Percentiles rank a stretch among this genome's conserved stretches.
Conservation (phyloP, 495 filamentous ascomycete genomes). For the Pyrenula massariospora region DNA sequence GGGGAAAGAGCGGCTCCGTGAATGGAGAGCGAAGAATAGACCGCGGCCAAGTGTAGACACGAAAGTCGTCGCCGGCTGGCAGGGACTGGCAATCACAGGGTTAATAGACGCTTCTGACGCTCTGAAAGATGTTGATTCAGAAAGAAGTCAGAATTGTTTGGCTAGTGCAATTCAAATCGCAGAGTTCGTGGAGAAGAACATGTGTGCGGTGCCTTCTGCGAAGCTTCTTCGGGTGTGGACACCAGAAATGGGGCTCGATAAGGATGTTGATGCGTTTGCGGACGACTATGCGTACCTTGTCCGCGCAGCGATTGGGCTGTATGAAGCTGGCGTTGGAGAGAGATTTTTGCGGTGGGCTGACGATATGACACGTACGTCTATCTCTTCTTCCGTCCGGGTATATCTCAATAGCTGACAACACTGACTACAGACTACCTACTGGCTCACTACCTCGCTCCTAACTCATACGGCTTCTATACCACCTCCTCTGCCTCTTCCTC, state of each 20-base stretch:
- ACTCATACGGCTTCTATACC: not conserved
- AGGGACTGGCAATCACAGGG: conserved; percentile 80
- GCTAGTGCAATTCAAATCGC: conserved; percentile 57
- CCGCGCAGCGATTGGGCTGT: conserved; percentile 73
- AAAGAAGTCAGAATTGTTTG: conserved; percentile 45
- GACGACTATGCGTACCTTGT: conserved; percentile 94
- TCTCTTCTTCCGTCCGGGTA: not conserved
- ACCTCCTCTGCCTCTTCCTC: not conserved
- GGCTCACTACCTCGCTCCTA: not conserved
- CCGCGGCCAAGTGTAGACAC: conserved; percentile 78
- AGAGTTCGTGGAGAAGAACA: conserved; percentile 62
- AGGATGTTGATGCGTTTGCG: conserved; percentile 64
- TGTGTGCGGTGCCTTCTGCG: conserved; percentile 54
- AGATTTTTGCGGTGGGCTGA: conserved; percentile 74
- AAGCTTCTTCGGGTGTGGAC: conserved; percentile 52
- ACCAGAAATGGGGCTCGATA: conserved; percentile 60
- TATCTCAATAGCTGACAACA: not conserved
- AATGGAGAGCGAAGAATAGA: conserved; percentile 63
- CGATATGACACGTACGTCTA: conserved; percentile 56
- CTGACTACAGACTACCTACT: not conserved
- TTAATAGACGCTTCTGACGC: conserved; percentile 63
- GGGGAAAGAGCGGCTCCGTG: conserved; percentile 57
- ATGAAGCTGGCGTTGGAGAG: conserved; percentile 77
- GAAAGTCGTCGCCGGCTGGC: conserved; percentile 81
- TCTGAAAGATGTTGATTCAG: conserved; percentile 46